Percentiles rank a stretch among this genome's conserved stretches.
These are phyloP conservation scores for Zygoascus flipseniorum DNA, from an alignment of 805 yeast species.

Conservation along the genomic window DNA sequence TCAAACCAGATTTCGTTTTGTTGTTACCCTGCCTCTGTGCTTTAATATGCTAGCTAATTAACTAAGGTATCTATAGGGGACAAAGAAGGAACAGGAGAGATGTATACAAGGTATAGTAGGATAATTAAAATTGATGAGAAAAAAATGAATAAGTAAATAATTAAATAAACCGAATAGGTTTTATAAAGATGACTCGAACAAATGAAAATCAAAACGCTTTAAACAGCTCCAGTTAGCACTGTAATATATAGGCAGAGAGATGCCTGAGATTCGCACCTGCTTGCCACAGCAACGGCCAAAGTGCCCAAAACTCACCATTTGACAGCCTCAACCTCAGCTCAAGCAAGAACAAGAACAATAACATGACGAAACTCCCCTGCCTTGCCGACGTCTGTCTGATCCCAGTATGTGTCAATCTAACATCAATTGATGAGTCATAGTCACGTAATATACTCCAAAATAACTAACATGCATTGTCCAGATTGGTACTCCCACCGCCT, in stretches of 20 bases:
- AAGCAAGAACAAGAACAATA: background rate
- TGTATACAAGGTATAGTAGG: background rate
- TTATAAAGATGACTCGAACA: background rate
- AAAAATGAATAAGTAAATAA: background rate
- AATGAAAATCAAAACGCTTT: background rate
- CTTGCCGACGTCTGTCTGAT: constrained; percentile 80
- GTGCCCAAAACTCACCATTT: background rate
- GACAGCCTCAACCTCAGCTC: background rate
- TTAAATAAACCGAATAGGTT: background rate
- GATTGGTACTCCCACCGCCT: constrained; percentile 72
- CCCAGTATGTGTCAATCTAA: constrained; percentile 45
- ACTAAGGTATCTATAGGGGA: background rate
- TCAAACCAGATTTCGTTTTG: background rate
- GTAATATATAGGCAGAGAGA: too few relatives aligned
- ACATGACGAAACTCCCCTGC: constrained; percentile 41
- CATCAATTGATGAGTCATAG: constrained; percentile 6
- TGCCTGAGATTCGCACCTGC: too few relatives aligned
- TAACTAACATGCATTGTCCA: constrained; percentile 13
- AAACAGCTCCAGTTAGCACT: too few relatives aligned
- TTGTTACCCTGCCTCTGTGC: background rate
- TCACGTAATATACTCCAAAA: background rate
- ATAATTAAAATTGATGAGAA: background rate
- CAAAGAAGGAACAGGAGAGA: background rate
- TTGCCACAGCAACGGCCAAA: background rate
- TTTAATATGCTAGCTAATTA: background rate